These are phyloP conservation scores for Chaetoceros muelleri DNA, from an alignment of 108 stramenopile genomes.

Conservation along the genomic window DNA sequence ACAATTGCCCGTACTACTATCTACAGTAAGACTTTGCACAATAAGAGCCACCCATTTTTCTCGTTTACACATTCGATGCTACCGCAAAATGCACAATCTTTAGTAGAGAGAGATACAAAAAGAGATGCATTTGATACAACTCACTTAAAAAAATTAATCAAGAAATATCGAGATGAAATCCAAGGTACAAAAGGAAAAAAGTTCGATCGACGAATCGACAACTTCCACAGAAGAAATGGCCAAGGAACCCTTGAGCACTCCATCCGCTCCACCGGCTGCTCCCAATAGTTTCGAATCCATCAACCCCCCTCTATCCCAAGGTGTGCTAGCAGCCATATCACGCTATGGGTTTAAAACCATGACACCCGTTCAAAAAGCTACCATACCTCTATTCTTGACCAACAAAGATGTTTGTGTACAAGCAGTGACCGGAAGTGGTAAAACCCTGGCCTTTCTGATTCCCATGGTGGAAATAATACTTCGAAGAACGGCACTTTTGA, in stretches of 20 bases:
- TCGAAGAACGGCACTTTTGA: conserved; percentile 30
- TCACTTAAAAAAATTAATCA: no score
- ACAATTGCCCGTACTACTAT: no score
- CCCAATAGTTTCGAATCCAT: conserved; percentile 18
- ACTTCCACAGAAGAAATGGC: not conserved
- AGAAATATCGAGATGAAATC: no score
- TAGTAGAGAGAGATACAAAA: no score
- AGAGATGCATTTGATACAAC: no score
- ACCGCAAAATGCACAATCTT: no score
- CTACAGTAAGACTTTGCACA: no score
- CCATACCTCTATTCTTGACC: conserved; percentile 90
- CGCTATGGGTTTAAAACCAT: conserved; percentile 55
- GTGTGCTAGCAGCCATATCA: conserved; percentile 45
- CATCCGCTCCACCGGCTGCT: not conserved
- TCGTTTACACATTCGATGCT: no score
- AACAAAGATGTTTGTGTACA: conserved; percentile 97
- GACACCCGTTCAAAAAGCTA: conserved; percentile 90
- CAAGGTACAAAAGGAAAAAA: no score
- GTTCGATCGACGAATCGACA: no score
- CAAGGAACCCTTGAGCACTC: not conserved
- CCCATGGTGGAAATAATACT: conserved; percentile 88
- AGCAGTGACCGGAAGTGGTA: conserved; percentile 94
- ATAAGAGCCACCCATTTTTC: no score
- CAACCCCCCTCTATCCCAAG: conserved; percentile 34
- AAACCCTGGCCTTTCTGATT: conserved; percentile 95